Evolutionary conservation across 805 yeast genomes (phyloP), one percentile per base, ranked within the genome.

Genomic region (Lipomyces orientalis): DNA sequence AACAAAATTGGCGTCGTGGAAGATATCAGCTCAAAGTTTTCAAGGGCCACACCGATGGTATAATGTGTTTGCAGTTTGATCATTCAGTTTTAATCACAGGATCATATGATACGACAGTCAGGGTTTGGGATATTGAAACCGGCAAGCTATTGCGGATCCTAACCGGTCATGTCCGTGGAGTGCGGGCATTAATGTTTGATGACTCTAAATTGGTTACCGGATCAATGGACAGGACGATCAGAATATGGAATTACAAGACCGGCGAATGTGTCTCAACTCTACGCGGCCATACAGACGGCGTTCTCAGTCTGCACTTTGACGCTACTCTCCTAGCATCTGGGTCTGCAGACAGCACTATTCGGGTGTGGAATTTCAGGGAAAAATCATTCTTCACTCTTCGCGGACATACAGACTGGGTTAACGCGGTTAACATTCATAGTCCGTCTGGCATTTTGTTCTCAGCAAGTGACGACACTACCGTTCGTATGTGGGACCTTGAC

Each of bases 331-430:
- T 95, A 75, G 98, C 93, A 0, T 88, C 95, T 9, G 99, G 98
- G 0, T 88, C 96, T 46, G 97, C 97, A 0, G 99, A 95, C 79
- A 85, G 86, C 70, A 92, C 97, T 0, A 90, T 95, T 64, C 92
- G 93, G 78, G 93, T 95, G 14, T 95, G 99, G 99, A 96, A 95
- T 77, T 97, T 95, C 58, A 97, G 91, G 76, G 87, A 93, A 6
- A 84, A 97, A 79, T 90, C 97, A 0, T 95, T 98, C 76, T 91
- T 90, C 78, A 93, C 98, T 0, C 82, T 95, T 66, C 83, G 97
- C 54, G 99, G 99, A 6, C 99, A 95, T 77, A 85, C 90, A 0
- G 98, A 91, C 73, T 89, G 96, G 88, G 97, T 95, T 22, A 93
- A 91, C 71, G 87, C 90, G 69, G 98, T 95, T 62, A 90, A 90